A percentile compares a stretch with the other conserved stretches of the same genome.
Evolutionary conservation across 2,329 filamentous ascomycete species (phyloP).

Genomic region (Exophiala phaeomuriformis): DNA sequence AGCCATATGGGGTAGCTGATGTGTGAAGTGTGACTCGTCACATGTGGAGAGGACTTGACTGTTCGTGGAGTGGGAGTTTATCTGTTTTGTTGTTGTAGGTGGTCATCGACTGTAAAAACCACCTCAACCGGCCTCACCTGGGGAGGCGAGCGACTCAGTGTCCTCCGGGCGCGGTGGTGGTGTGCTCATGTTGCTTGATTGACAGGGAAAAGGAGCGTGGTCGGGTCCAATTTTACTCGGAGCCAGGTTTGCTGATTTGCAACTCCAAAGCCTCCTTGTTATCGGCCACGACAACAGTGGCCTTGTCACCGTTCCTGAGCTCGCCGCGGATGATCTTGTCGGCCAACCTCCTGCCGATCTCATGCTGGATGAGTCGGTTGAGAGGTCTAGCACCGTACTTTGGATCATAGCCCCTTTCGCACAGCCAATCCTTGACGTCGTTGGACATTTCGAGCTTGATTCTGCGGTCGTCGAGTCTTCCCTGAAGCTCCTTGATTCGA

Average conservation of each 20-base stretch:
- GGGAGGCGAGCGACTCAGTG: too few species aligned
- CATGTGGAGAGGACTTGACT: too few species aligned
- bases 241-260: not conserved
- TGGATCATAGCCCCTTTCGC: slow-evolving; percentile 82
- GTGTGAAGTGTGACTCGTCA: too few species aligned
- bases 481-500: slow-evolving; percentile 74
- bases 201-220: too few species aligned
- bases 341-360: slow-evolving; percentile 81
- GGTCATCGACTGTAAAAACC: too few species aligned
- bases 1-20: too few species aligned
- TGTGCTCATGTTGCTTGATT: too few species aligned
- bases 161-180: too few species aligned
- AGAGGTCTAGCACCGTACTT: slow-evolving; percentile 84
- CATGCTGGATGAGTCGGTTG: slow-evolving; percentile 80
- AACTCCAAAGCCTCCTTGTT: slow-evolving; percentile 8
- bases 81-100: too few species aligned
- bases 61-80: too few species aligned
- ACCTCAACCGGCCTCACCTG: too few species aligned
- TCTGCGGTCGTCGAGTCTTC: slow-evolving; percentile 72
- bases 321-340: slow-evolving; percentile 86
- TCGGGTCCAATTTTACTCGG: too few species aligned
- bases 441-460: slow-evolving; percentile 67
- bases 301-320: slow-evolving; percentile 67
- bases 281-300: slow-evolving; percentile 49
- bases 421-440: slow-evolving; percentile 76